Conservation (phyloP, 176 grass and related monocot species). For the Carex myosuroides region DNA sequence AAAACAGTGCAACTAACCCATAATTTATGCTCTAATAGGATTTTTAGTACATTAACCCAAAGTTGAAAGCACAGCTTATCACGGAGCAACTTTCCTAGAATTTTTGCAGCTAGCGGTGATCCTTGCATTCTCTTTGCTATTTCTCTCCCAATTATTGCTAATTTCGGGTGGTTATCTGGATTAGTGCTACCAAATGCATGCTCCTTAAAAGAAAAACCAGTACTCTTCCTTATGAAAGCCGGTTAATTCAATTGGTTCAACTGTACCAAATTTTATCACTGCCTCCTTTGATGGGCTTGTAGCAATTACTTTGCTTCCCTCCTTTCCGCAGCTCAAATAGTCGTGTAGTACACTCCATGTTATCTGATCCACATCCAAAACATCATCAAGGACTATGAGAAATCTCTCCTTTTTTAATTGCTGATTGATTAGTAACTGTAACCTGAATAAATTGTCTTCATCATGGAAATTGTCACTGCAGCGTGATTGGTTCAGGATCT, state of each 20-base stretch:
- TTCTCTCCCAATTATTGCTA: constrained; percentile 18
- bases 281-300: constrained; percentile 25
- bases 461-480: background rate
- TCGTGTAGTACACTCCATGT: constrained; percentile 15
- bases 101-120: constrained; percentile 22
- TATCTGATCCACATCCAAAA: constrained; percentile 1
- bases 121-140: constrained; percentile 24
- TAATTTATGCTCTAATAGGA: background rate
- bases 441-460: background rate
- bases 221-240: constrained; percentile 21
- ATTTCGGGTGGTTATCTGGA: background rate
- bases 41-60: constrained; percentile 8
- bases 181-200: constrained; percentile 16
- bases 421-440: background rate
- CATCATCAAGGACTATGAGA: constrained; percentile 17
- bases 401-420: constrained; percentile 7
- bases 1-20: constrained; percentile 14
- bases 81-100: constrained; percentile 15
- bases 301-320: constrained; percentile 27
- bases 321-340: constrained; percentile 1
- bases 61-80: background rate
- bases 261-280: constrained; percentile 9
- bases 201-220: constrained; percentile 32
- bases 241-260: background rate
- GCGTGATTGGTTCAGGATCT: background rate